Conservation (phyloP, 225 moss, liverwort and hornwort species). For the Lunularia cruciata region DNA sequence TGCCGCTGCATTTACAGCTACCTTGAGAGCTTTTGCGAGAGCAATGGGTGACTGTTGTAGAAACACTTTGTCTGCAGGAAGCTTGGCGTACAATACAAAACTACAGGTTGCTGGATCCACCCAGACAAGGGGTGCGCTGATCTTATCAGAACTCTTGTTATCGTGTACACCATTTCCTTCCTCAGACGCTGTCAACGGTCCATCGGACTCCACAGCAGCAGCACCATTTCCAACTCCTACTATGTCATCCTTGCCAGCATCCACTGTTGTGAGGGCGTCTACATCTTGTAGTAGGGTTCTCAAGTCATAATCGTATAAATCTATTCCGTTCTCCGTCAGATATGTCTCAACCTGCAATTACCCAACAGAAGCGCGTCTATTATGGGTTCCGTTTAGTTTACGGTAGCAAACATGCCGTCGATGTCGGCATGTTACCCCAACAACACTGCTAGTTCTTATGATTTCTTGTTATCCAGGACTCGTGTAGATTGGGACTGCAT, state of each 20-base stretch:
- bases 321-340: constrained; percentile 71
- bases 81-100: constrained; percentile 60
- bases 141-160: constrained; percentile 7
- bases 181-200: background rate
- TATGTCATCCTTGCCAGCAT: constrained; percentile 21
- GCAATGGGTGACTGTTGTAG: constrained; percentile 80
- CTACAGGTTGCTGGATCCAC: constrained; percentile 78
- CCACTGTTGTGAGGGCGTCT: constrained; percentile 43
- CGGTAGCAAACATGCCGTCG: no score
- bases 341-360: constrained; percentile 66
- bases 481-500: background rate
- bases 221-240: constrained; percentile 31
- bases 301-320: constrained; percentile 59
- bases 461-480: background rate
- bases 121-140: constrained; percentile 51
- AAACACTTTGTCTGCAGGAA: constrained; percentile 53
- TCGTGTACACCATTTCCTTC: constrained; percentile 5
- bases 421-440: no score
- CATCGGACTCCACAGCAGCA: constrained; percentile 23
- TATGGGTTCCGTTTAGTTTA: background rate
- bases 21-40: constrained; percentile 81
- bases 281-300: constrained; percentile 59
- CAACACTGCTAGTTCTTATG: no score
- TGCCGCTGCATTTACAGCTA: constrained; percentile 25
- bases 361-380: background rate